phyloP scores from a whole-genome alignment of 768 basidiomycete genomes.

The Russula emetica region DNA sequence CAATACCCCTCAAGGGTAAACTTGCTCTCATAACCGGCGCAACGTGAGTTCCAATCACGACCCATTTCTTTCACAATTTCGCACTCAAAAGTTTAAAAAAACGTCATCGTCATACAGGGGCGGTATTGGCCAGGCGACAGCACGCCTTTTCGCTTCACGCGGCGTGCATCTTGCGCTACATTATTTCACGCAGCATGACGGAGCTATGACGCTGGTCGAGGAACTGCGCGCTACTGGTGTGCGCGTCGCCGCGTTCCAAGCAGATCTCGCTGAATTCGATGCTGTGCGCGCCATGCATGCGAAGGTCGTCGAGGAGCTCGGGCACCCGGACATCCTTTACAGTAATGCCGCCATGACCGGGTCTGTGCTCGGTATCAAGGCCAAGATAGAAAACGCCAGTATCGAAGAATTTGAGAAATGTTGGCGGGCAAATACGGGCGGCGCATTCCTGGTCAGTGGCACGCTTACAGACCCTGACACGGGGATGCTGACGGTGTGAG shows the following conservation, averaged over 20 bases:
- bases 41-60: slow-evolving; percentile 22
- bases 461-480: too few species aligned
- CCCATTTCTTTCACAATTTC: slow-evolving; percentile 4
- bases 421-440: slow-evolving; percentile 49
- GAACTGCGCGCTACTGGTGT: slow-evolving; percentile 38
- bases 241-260: slow-evolving; percentile 44
- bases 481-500: not conserved
- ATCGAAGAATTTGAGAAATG: slow-evolving; percentile 43
- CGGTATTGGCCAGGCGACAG: slow-evolving; percentile 51
- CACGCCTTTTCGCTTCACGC: slow-evolving; percentile 40
- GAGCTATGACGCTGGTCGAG: slow-evolving; percentile 40
- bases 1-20: slow-evolving; percentile 27
- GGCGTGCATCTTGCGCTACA: slow-evolving; percentile 45
- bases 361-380: slow-evolving; percentile 41
- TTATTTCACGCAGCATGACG: slow-evolving; percentile 40
- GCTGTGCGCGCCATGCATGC: slow-evolving; percentile 42
- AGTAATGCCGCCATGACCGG: slow-evolving; percentile 48
- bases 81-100: not conserved
- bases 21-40: slow-evolving; percentile 32
- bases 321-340: slow-evolving; percentile 49
- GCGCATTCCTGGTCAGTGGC: slow-evolving; percentile 42
- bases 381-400: slow-evolving; percentile 44
- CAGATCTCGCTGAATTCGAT: slow-evolving; percentile 46
- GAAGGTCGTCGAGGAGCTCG: slow-evolving; percentile 42
- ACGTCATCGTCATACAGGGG: slow-evolving; percentile 36